Evolutionary conservation across 176 grass and related monocot species (phyloP), one percentile per base, ranked within the genome.

Genomic region (Lolium rigidum): DNA sequence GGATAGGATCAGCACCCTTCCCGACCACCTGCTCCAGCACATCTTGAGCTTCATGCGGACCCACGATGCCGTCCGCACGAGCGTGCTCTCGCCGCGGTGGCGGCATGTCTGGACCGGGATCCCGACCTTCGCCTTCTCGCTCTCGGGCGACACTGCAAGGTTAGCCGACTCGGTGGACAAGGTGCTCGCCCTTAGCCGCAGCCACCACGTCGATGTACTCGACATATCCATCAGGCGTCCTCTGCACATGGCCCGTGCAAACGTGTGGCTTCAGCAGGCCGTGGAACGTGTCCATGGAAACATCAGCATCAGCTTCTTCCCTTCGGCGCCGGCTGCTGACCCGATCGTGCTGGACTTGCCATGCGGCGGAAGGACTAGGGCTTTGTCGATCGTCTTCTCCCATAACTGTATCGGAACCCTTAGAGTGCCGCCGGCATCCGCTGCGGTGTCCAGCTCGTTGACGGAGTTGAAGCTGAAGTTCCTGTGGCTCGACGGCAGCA

Each of bases 101-200:
- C 68, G 44, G 68, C 39, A 4, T 6, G 68, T 71, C 18, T 46
- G 68, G 68, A 43, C 43, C 68, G 68, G 38, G 18, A 2, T n/a
- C 38, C 18, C 17, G 18, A 44, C 18, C 68, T 71, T 46, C 4
- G 38, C 18, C 38, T 71, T 71, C 68, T 41, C 16, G 16, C 38
- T 70, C 67, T 69, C 16, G 35, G 67, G 43, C 67, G 67, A 70
- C 68, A 46, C 18, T 9, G 39, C 18, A 21, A 39, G 68, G 39
- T 21, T 71, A 9, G 68, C 68, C 68, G 68, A n/a, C 68, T 71
- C 39, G 39, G 37, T 71, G 68, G 38, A 71, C 7, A 71, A 71
- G 38, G 18, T 71, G 17, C 68, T 46, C 38, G 18, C 68, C 18
- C 3, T 8, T 1, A 70, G 37, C 9, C 68, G 18, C 18, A 6